phyloP scores from a whole-genome alignment of 2,329 filamentous ascomycete species.

The Scedosporium aurantiacum region DNA sequence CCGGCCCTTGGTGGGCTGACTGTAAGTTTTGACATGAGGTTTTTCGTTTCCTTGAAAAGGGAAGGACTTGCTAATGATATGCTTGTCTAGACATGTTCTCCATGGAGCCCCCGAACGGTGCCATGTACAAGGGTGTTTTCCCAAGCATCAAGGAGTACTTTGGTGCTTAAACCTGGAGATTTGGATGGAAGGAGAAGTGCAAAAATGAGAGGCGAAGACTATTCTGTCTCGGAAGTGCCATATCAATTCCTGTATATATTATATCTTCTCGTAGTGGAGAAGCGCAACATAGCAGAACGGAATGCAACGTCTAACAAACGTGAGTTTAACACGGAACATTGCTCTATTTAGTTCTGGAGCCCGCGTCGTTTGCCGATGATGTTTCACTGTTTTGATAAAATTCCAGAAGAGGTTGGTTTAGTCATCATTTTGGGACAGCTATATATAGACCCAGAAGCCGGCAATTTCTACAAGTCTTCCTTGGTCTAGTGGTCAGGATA shows the following conservation, averaged over 20 bases:
- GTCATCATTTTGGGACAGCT: not conserved
- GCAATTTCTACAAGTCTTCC: not conserved
- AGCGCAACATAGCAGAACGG: not conserved
- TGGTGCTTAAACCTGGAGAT: not conserved
- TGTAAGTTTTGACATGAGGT: slow-evolving; percentile 12
- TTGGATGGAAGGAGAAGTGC: too few relatives aligned
- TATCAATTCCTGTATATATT: not conserved
- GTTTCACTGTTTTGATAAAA: too few relatives aligned
- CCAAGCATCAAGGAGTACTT: slow-evolving; percentile 4
- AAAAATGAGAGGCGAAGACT: not conserved
- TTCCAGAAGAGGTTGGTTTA: too few relatives aligned
- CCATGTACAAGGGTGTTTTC: slow-evolving; percentile 8
- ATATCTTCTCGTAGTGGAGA: not conserved
- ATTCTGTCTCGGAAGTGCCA: not conserved
- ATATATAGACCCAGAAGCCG: not conserved
- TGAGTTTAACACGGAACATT: too few relatives aligned
- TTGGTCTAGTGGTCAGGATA: slow-evolving; percentile 8
- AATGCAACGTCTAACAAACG: not conserved
- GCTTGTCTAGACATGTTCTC: slow-evolving; percentile 25
- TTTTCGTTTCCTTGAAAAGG: too few relatives aligned
- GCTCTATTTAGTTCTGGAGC: too few relatives aligned
- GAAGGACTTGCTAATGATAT: too few relatives aligned
- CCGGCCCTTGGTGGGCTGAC: slow-evolving; percentile 46
- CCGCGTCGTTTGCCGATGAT: too few relatives aligned
- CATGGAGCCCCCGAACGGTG: slow-evolving; percentile 33